Evolutionary conservation across 2,329 filamentous ascomycete genomes (phyloP), one percentile per base, ranked within the genome.

Genomic region (Venturia asperata): DNA sequence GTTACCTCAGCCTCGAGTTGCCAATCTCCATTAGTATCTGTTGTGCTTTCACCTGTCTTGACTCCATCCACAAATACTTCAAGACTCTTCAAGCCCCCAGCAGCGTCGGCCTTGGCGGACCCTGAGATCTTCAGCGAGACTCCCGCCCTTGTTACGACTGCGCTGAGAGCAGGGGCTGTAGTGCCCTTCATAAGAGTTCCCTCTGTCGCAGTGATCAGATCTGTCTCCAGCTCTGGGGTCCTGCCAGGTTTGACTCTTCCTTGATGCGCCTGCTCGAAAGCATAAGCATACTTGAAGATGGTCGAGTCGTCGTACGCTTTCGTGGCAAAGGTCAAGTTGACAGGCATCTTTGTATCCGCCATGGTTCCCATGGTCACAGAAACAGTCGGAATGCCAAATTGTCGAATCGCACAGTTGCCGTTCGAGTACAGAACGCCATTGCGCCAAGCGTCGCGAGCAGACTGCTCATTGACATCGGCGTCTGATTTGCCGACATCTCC

Each of bases 351-450:
- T 41, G 74, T 79, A n/a, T 77, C 72, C 0, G 66, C 69, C 74
- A 82, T 76, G 1, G 74, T 64, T 0, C 81, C 81, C 81, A 83
- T 83, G 0, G 79, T 76, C 0, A 82, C 78, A 0, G 75, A 79
- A 3, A 83, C 75, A 0, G 78, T 80, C 0, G 82, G 82, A 0
- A 84, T 74, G 0, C 82, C 81, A 4, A 83, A 74, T 45, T 83
- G 81, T 17, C 80, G 74, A 1, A 84, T 71, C 0, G 77, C 78
- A 1, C 79, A 70, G 62, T 82, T 82, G 1, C 81, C 81, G 66
- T 83, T 81, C 2, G 76, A 78, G 64, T 82, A 83, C 24, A 75
- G 75, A 4, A 82, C 76, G 0, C 82, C 81, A 61, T 83, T 81
- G 34, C 72, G 74, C 70, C 76, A 76, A 0, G 78, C 77, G 61